Base-by-base conservation (phyloP, 2,329 filamentous ascomycete genomes). In the Sarocladium kiliense region DNA sequence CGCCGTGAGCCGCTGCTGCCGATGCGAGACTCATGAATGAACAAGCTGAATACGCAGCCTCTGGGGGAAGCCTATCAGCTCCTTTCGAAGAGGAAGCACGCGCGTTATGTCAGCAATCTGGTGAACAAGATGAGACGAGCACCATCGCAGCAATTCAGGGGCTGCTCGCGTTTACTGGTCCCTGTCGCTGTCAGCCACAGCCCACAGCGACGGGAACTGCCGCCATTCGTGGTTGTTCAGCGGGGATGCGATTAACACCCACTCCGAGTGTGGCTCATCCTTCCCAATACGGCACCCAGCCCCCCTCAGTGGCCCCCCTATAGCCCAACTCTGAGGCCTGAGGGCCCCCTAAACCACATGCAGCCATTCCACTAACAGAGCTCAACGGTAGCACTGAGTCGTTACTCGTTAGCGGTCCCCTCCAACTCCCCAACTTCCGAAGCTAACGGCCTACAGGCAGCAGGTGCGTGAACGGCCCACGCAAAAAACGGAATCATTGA, bases 191-290 rank as follows among this genome's bases (percentile, higher is more conserved):
- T 36, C 16, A 51, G 47, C 27, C 19, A 32, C 47, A 51, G 30
- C 18, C 47, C 47, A 36, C 30, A 51, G 25, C 30, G 14, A 51
- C 47, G 47, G 47, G 47, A 51, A 36, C 27, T 34, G 47, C 47
- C 47, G 47, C 47, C 19, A 36, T 51, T 51, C 27, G 47, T 51
- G 47, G 47, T 51, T 51, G 27, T 51, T 34, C 47, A 23, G 47
- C 30, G 47, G 47, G 47, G 47, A 36, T 21, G 25, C 47, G 23
- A 6, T 27, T 27, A 36, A 26, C 12, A 36, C 4, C 10, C 5
- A 16, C 37, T 19, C n/a, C 6, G 37, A 19, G 37, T 41, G 37
- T n/a, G 37, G 37, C 37, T 41, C 37, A 5, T 41, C n/a, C 7
- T 6, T 25, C 18, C 23, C 5, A 18, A 36, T 6, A 19, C 18